These are phyloP conservation scores for Salvia splendens DNA, from an alignment of 257 asterid genomes.

Conservation along the genomic window DNA sequence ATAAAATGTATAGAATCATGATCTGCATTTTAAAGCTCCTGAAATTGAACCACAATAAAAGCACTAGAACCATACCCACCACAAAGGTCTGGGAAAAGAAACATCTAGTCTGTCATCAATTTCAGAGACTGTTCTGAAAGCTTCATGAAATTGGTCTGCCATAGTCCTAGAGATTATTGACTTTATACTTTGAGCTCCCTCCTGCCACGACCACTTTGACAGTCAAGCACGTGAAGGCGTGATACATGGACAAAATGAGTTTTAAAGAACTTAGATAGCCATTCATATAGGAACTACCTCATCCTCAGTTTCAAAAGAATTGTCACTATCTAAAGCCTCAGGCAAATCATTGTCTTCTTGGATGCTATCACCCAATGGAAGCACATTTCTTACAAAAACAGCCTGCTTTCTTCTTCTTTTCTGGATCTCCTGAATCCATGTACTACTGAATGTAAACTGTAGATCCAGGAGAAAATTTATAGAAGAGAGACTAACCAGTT, in stretches of 20 bases:
- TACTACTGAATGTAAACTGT: conserved; percentile 21
- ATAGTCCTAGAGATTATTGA: conserved; percentile 48
- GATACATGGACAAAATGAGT: conserved; percentile 29
- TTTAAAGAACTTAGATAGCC: conserved; percentile 22
- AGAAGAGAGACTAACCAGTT: conserved; percentile 47
- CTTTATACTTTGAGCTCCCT: conserved; percentile 40
- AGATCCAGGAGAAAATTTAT: conserved; percentile 15
- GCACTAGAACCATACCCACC: conserved; percentile 50
- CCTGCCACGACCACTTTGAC: conserved; percentile 49
- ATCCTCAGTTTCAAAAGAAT: conserved; percentile 48
- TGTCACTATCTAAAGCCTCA: conserved; percentile 47
- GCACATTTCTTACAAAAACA: conserved; percentile 32
- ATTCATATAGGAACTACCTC: conserved; percentile 50
- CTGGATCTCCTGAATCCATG: conserved; percentile 37
- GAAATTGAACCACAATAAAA: conserved; percentile 10
- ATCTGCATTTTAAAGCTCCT: conserved; percentile 27
- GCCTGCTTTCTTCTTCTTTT: conserved; percentile 33
- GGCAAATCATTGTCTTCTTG: conserved; percentile 46
- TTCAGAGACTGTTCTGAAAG: conserved; percentile 49
- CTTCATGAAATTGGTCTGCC: conserved; percentile 82
- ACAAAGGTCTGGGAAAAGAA: conserved; percentile 41
- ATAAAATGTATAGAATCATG: conserved; percentile 8
- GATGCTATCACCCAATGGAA: conserved; percentile 43
- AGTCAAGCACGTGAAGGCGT: conserved; percentile 25
- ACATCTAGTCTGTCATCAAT: conserved; percentile 38